Base-by-base conservation (phyloP, 306 rosid species). In the Medicago truncatula region DNA sequence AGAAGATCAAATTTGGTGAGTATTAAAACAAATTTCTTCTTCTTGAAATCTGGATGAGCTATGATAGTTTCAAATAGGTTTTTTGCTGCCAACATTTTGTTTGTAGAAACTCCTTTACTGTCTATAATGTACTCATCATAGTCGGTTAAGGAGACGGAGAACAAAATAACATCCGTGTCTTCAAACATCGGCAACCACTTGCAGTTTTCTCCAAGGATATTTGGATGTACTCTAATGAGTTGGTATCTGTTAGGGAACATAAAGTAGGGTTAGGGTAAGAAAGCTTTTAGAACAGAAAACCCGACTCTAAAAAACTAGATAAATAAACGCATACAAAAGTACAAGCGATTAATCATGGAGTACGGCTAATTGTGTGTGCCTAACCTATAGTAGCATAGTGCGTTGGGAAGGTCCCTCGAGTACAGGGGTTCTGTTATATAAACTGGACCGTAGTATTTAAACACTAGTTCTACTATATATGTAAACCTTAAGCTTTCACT, bases 131-230 rank as follows among this genome's bases (percentile, higher is more conserved):
- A 85, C 81, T 88, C 92, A 21, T 86, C 87, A 8, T 91, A 93
- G 50, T 89, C 97, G 4, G 87, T 81, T 78, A 89, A 85, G 23
- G 93, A 62, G 3, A 89, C 93, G 11, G 88, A 88, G 72, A 93
- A 89, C 17, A 89, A 39, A 63, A 93, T 81, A 38, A 88, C 82
- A 49, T 85, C 85, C 0, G 79, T 74, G 71, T 89, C 93, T 67
- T 88, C 97, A 57, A 93, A 93, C 96, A 91, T 91, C 77, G 83
- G 84, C 71, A 89, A 56, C 93, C 88, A 89, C 84, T 86, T 91
- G 93, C 90, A 84, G 60, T 84, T 85, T 82, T 56, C 86, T 84
- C 93, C 97, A 0, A 90, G 86, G 80, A 86, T 83, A 77, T 64
- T 87, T 9, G 87, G 85, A 76, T 91, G 93, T 47, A 87, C 83